Conservation (phyloP, 2,329 filamentous ascomycete genomes). For the Aspergillus ustus region DNA sequence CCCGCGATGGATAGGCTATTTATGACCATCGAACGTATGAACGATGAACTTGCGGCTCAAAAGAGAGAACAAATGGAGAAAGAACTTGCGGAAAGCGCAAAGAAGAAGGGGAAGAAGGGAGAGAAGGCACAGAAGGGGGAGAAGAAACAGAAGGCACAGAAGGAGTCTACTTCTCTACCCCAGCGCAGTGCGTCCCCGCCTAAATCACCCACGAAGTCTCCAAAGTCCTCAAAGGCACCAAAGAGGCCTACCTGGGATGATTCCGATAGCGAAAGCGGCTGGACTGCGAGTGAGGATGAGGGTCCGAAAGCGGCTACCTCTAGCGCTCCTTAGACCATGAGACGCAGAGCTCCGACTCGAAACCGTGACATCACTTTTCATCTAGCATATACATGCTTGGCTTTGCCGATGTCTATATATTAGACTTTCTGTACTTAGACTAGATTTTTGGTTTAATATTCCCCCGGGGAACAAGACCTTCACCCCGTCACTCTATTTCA, state of each 20-base stretch:
- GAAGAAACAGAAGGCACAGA: slow-evolving; percentile 26
- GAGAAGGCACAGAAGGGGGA: slow-evolving; percentile 25
- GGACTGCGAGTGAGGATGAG: slow-evolving; percentile 34
- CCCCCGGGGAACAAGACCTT: not conserved
- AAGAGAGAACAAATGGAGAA: slow-evolving; percentile 14
- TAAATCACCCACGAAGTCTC: not conserved
- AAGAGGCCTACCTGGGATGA: slow-evolving; percentile 38
- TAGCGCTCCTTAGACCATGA: not conserved
- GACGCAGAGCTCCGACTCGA: not conserved
- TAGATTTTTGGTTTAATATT: not conserved
- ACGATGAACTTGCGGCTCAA: slow-evolving; percentile 13
- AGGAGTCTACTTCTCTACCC: not conserved
- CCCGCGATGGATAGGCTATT: slow-evolving; percentile 61
- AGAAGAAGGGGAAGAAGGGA: slow-evolving; percentile 25
- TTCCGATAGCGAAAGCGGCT: slow-evolving; percentile 43
- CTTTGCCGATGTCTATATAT: not conserved
- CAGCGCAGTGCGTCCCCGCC: not conserved
- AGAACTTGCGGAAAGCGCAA: slow-evolving; percentile 25
- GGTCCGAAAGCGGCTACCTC: not conserved
- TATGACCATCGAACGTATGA: slow-evolving; percentile 45
- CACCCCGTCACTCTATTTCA: not conserved
- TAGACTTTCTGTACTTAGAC: not conserved
- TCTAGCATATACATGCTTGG: not conserved
- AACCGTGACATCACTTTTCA: not conserved
- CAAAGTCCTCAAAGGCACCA: too few relatives aligned